Evolutionary conservation across 164 flowering plant species (phyloP), one percentile per base, ranked within the genome.

Genomic region (Litsea cubeba): DNA sequence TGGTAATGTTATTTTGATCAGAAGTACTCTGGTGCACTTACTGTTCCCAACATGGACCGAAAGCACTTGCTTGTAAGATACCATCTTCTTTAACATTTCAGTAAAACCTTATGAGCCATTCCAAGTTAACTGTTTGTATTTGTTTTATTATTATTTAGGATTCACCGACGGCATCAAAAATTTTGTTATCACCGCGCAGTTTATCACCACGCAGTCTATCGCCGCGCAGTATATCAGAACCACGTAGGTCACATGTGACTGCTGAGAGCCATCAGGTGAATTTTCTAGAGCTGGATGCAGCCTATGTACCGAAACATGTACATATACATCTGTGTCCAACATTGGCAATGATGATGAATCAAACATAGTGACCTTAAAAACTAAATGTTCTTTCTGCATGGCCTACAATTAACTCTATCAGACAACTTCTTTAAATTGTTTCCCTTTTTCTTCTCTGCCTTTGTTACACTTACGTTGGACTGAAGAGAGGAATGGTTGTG

Each of bases 101-200:
- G 65, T 71, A 66, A 64, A 17, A 2, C 50, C 50, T 35, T 10
- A 15, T 68, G 66, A 22, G 66, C 46, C 12, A 20, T 14, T 15
- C 15, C 23, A 62, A 3, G 12, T 57, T 40, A 28, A 65, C 72
- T 28, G 57, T 20, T 76, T 54, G 24, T 24, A 24, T 26, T 70
- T 40, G 46, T 71, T 57, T 32, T 18, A 5, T 68, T 49, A 70
- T 30, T 6, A 18, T 81, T 71, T 84, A 95, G 99, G 99, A 95
- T 78, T 81, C 98, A 49, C 99, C 99, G 7, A 90, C 95, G 12
- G 97, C 99, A 63, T 81, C 95, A 50, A 92, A 92, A 82, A 69
- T 84, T 24, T 76, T 86, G 68, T 70, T 72, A n/a, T 86, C 93
- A 40, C 46, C 46, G 2, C 46, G 46, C 46, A 40, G 46, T 40